Evolutionary conservation across 129 eudicot genomes (phyloP), one percentile per base, ranked within the genome.

Genomic region (Flaveria ramosissima): DNA sequence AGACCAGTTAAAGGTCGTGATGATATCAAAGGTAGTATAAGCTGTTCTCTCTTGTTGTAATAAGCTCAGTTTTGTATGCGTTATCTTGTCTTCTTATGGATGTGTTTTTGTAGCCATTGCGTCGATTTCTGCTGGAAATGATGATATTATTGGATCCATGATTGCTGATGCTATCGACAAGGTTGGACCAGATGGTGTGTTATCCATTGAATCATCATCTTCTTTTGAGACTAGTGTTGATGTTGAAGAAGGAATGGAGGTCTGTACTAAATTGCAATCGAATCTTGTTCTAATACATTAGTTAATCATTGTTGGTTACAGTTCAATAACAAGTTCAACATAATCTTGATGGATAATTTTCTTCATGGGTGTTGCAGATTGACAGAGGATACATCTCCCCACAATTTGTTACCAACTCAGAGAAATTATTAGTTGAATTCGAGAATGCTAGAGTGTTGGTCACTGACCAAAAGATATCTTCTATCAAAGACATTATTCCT

Each of bases 181-280:
- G 77, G 98, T 93, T 71, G 97, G 98, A 16, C 85, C 97, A 3
- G 97, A 93, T 60, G 98, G 97, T 60, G 98, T 93, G 42, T 73
- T 93, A 26, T 93, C 98, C 12, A 93, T 88, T 20, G 97, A 93
- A 83, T 88, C 96, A 9, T 93, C 98, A 0, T 93, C 98, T 15
- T 93, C 97, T 3, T 90, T 90, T 76, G 97, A 93, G 85, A 93
- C 98, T 7, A 93, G 97, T 7, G 96, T 93, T 55, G 97, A 88
- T 76, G 97, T 93, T 10, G 97, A 93, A 87, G 98, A 93, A 80
- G 98, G 96, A 81, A 93, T 90, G 97, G 95, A 93, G 98, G 98
- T 93, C 8, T 72, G 89, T 83, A 71, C 47, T 14, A 12, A 21
- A 3, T 36, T 36, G 41, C 1, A 36, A 36, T 4, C 0, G 1